phyloP scores from a whole-genome alignment of 768 basidiomycete genomes.

The Omphalotus guepiniiformis region DNA sequence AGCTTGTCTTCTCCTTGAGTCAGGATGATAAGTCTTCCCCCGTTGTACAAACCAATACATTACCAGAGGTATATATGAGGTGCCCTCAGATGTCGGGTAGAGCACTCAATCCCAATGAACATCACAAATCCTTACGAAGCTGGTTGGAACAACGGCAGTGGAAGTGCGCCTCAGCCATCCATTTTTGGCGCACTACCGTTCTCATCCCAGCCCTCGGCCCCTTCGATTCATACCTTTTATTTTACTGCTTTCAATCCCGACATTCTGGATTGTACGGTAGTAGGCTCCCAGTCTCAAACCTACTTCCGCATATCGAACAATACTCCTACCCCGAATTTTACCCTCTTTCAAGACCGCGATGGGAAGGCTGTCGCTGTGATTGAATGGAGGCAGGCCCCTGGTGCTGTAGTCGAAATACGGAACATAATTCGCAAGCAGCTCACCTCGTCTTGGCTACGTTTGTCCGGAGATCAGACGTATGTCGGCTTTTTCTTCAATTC shows the following conservation, averaged over 20 bases:
- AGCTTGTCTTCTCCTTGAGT: too few relatives aligned
- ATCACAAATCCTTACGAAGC: conserved; percentile 10
- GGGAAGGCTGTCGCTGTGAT: conserved; percentile 34
- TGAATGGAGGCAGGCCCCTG: conserved; percentile 29
- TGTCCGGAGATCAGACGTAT: conserved; percentile 33
- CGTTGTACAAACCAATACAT: too few relatives aligned
- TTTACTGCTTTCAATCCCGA: conserved; percentile 39
- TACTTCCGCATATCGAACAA: conserved; percentile 37
- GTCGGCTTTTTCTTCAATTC: conserved; percentile 10
- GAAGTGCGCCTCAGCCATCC: conserved; percentile 24
- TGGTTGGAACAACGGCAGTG: conserved; percentile 5
- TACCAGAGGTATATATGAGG: too few relatives aligned
- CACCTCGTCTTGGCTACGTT: conserved; percentile 35
- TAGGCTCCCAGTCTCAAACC: conserved; percentile 37
- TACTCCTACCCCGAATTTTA: conserved; percentile 27
- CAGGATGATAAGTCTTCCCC: too few relatives aligned
- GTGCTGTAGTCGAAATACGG: conserved; percentile 30
- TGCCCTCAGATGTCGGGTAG: too few relatives aligned
- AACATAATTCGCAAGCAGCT: conserved; percentile 29
- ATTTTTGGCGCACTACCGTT: conserved; percentile 42
- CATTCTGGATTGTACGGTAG: conserved; percentile 38
- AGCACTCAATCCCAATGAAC: conserved; percentile 5
- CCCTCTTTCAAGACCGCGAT: conserved; percentile 33
- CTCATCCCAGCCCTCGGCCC: conserved; percentile 12
- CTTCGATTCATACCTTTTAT: conserved; percentile 28